Evolutionary conservation across 2,329 filamentous ascomycete species (phyloP), one percentile per base, ranked within the genome.

Genomic region (Madurella fahalii): DNA sequence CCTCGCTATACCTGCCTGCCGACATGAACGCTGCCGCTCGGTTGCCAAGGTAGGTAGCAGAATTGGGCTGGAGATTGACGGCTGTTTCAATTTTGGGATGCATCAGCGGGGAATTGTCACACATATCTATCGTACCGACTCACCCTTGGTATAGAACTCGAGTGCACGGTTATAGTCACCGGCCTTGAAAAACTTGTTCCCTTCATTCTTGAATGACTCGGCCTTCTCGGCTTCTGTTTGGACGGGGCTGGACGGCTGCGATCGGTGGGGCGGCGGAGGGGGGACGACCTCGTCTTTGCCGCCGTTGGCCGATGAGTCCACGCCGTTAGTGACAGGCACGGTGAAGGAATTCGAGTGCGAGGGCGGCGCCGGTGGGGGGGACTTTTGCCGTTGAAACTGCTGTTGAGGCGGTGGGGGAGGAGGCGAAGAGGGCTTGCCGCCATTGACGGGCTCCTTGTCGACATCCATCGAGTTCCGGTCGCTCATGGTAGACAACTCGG

Each of bases 131-230:
- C 25, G 34, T 55, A 45, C 40, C 40, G 44, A 57, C 70, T 68
- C 78, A 96, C 93, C 93, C 83, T 95, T 96, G 63, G 89, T 90
- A 72, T 97, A 99, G 72, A 96, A 90, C 63, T 89, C 82, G 69
- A 97, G 92, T 20, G 94, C 93, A 68, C 88, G 87, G 57, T 79
- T 75, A 71, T 93, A 99, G 67, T 96, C 89, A 69, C 87, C 90
- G 60, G 92, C 89, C 77, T 96, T 97, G 82, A 96, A 99, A 68
- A 90, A 93, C 67, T 94, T 94, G 76, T 99, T 99, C 56, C 94
- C 94, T 2, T 89, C 84, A 64, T 89, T 83, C 78, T 99, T 99
- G 81, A 87, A 96, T 12, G 84, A 80, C 74, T 99, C 94, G 25
- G 93, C 90, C 68, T 96, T 90, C 51, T 93, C 88, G 41, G 74